A percentile compares a stretch with the other conserved stretches of the same genome.
phyloP scores from a whole-genome alignment of 2,329 filamentous ascomycete species.

The Talaromyces marneffei region DNA sequence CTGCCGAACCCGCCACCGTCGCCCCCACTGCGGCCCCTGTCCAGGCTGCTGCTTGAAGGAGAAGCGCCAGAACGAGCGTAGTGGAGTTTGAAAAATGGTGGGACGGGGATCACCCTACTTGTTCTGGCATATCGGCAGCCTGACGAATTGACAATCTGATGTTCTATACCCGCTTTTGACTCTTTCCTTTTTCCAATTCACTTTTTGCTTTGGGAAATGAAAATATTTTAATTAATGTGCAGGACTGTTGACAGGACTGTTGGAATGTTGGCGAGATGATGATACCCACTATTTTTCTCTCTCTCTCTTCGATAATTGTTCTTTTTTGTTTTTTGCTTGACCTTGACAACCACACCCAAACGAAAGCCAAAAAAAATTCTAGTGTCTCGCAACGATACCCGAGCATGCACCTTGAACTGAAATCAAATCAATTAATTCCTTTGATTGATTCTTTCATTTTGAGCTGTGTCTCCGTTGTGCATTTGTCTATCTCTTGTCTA shows the following conservation, averaged over 20 bases:
- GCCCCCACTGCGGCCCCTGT: constrained; percentile 31
- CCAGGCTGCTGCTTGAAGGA: constrained; percentile 40
- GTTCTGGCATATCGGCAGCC: constrained; percentile 22
- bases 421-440: too few species aligned
- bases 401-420: constrained; percentile 4
- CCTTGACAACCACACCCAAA: not conserved
- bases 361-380: constrained; percentile 18
- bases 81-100: constrained; percentile 41
- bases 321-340: constrained; percentile 5
- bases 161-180: constrained; percentile 8
- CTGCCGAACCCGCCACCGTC: constrained; percentile 29
- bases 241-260: constrained; percentile 13
- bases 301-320: constrained; percentile 14
- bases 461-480: constrained; percentile 17
- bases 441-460: constrained; percentile 20
- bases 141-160: constrained; percentile 20
- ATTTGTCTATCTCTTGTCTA: constrained; percentile 4
- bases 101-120: constrained; percentile 29
- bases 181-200: not conserved
- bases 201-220: not conserved
- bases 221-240: constrained; percentile 11
- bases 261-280: constrained; percentile 21
- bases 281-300: constrained; percentile 22
- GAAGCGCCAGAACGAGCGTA: constrained; percentile 26
- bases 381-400: constrained; percentile 26